Conservation (phyloP, 2,329 filamentous ascomycete species). For the Penicillium verrucosum region DNA sequence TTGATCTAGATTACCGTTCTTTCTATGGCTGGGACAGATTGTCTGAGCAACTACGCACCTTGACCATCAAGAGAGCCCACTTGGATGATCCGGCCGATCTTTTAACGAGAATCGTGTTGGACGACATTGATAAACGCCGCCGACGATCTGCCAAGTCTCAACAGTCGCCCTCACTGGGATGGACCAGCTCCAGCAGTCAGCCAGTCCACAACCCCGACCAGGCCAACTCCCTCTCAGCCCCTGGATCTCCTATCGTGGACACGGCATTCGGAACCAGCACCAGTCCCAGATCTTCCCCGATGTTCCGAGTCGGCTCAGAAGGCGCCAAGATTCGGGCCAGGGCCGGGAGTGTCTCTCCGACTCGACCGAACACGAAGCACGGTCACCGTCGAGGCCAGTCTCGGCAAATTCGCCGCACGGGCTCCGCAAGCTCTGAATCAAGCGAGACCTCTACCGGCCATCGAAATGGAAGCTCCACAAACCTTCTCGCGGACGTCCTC, state of each 20-base stretch:
- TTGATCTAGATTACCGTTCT: slow-evolving; percentile 91
- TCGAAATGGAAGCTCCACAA: slow-evolving; percentile 67
- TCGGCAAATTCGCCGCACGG: slow-evolving; percentile 77
- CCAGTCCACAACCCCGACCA: slow-evolving; percentile 63
- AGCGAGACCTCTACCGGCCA: slow-evolving; percentile 55
- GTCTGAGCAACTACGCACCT: slow-evolving; percentile 83
- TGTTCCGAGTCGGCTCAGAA: slow-evolving; percentile 59
- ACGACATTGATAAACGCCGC: slow-evolving; percentile 91
- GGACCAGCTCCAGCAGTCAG: slow-evolving; percentile 59
- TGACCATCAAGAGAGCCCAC: slow-evolving; percentile 82
- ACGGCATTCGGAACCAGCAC: slow-evolving; percentile 48
- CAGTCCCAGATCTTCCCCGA: slow-evolving; percentile 47
- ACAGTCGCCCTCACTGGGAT: slow-evolving; percentile 71
- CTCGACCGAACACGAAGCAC: slow-evolving; percentile 71
- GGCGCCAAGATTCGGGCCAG: slow-evolving; percentile 36
- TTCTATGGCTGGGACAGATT: slow-evolving; percentile 97
- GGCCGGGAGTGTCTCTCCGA: slow-evolving; percentile 77
- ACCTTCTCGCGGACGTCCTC: slow-evolving; percentile 68
- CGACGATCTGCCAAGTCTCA: slow-evolving; percentile 84
- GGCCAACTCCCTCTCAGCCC: slow-evolving; percentile 61
- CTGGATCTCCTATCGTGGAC: slow-evolving; percentile 59
- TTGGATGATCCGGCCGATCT: slow-evolving; percentile 89
- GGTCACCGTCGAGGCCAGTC: slow-evolving; percentile 61
- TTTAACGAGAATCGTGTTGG: slow-evolving; percentile 86
- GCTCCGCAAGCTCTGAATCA: slow-evolving; percentile 90